These are phyloP conservation scores for Penicillium sp. DNA, from an alignment of 2,329 filamentous ascomycete species.

Conservation along the genomic window DNA sequence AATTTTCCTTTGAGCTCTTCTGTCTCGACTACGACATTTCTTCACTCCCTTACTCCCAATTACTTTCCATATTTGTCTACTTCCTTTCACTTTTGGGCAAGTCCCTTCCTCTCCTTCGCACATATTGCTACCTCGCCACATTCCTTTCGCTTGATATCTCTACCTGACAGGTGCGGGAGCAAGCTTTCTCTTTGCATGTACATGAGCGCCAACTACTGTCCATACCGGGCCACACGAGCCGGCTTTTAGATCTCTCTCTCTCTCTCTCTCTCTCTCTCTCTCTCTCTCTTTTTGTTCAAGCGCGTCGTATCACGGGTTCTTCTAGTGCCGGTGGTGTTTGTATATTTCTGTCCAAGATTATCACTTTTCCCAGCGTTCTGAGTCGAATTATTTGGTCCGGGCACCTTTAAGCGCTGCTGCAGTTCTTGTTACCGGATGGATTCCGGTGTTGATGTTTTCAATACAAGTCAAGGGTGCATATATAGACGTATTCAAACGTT, in stretches of 20 bases:
- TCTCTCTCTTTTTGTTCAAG: slow-evolving; percentile 3
- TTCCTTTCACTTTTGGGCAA: background rate
- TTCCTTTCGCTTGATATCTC: background rate
- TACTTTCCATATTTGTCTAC: background rate
- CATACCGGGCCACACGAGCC: slow-evolving; percentile 7
- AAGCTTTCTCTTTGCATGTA: slow-evolving; percentile 19
- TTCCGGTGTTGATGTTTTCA: slow-evolving; percentile 4
- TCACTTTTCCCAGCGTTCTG: background rate
- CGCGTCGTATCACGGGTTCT: background rate
- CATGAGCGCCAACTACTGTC: slow-evolving; percentile 21
- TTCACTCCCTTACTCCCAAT: background rate
- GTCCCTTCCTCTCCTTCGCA: slow-evolving; percentile 1
- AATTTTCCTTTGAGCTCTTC: background rate
- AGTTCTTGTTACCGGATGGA: background rate
- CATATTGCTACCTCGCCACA: background rate
- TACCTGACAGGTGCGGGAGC: background rate
- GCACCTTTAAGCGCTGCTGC: slow-evolving; percentile 3
- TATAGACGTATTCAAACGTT: slow-evolving; percentile 7
- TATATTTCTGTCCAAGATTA: slow-evolving; percentile 4
- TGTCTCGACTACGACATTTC: background rate
- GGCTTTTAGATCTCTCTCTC: slow-evolving; percentile 1
- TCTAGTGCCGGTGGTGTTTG: background rate
- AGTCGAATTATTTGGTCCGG: background rate
- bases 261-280: slow-evolving; percentile 3
- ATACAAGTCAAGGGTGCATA: slow-evolving; percentile 6